Conservation (phyloP, 495 filamentous ascomycete genomes). For the Diplogelasinospora grovesii region DNA sequence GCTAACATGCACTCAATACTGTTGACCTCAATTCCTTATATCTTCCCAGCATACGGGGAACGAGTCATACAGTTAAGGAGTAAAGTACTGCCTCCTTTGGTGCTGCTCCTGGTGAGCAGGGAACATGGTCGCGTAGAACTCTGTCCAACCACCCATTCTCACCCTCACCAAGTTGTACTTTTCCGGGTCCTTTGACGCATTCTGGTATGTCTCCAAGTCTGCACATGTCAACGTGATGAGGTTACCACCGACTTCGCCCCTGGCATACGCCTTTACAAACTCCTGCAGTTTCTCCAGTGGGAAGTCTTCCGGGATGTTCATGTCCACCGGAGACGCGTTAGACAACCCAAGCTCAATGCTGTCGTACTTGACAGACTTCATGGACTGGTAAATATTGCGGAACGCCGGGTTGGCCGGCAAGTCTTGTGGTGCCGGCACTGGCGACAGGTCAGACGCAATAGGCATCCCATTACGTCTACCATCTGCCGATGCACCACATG, state of each 20-base stretch:
- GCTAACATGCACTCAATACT: too few relatives aligned
- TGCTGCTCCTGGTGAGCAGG: conserved; percentile 2
- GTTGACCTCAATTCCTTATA: too few relatives aligned
- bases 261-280: background rate
- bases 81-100: background rate
- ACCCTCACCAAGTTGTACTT: background rate
- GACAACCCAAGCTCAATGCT: background rate
- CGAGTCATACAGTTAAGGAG: too few relatives aligned
- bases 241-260: background rate
- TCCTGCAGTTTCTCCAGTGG: background rate
- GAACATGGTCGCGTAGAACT: conserved; percentile 4
- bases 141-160: conserved; percentile 1
- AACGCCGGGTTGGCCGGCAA: background rate
- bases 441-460: conserved; percentile 19
- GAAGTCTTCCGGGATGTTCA: conserved; percentile 1
- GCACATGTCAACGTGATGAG: conserved; percentile 1
- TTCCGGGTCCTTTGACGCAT: background rate
- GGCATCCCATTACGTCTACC: conserved; percentile 17
- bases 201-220: background rate
- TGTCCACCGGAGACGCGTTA: background rate
- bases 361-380: background rate
- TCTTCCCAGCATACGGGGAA: too few relatives aligned
- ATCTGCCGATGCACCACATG: conserved; percentile 16
- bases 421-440: conserved; percentile 5
- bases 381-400: conserved; percentile 1